A percentile compares a stretch with the other conserved stretches of the same genome.
Evolutionary conservation across 208 protist species (phyloP).

Genomic region (Herpetomonas tarakana): DNA sequence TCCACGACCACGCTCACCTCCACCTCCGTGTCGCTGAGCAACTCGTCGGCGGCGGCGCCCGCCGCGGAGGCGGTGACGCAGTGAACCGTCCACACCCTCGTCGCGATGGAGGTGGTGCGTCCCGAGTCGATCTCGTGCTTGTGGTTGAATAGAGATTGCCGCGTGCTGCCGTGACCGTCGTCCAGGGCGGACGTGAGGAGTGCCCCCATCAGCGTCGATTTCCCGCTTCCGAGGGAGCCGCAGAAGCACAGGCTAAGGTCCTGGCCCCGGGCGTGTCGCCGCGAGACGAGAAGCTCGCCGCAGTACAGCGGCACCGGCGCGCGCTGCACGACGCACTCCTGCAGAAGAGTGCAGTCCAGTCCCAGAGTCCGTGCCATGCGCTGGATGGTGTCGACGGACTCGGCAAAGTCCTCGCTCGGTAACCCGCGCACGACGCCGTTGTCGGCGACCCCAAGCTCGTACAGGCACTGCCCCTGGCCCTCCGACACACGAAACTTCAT

Average conservation of each 20-base stretch:
- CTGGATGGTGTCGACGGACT: slow-evolving; percentile 71
- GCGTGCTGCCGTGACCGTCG: slow-evolving; percentile 70
- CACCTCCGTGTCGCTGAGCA: not conserved
- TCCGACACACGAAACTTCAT: slow-evolving; percentile 93
- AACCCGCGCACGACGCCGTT: slow-evolving; percentile 88
- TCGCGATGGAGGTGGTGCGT: slow-evolving; percentile 91
- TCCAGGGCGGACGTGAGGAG: slow-evolving; percentile 69
- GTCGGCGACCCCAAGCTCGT: slow-evolving; percentile 93
- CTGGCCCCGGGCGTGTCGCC: slow-evolving; percentile 36
- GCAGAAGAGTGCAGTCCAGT: slow-evolving; percentile 55
- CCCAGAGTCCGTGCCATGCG: slow-evolving; percentile 70
- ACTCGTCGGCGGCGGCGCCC: not conserved
- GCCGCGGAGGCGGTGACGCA: slow-evolving; percentile 8
- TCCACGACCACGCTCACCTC: not conserved
- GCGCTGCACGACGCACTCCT: slow-evolving; percentile 38
- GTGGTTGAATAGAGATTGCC: slow-evolving; percentile 92
- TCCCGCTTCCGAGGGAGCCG: slow-evolving; percentile 76
- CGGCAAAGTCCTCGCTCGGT: slow-evolving; percentile 58
- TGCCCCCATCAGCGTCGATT: slow-evolving; percentile 84
- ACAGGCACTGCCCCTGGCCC: slow-evolving; percentile 92
- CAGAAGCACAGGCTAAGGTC: slow-evolving; percentile 85
- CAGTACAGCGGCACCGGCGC: slow-evolving; percentile 40
- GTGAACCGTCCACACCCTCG: slow-evolving; percentile 84
- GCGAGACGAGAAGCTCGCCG: slow-evolving; percentile 82
- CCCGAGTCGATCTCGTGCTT: slow-evolving; percentile 95